Evolutionary conservation across 805 yeast species (phyloP).

Genomic region (Wickerhamomyces bisporus): DNA sequence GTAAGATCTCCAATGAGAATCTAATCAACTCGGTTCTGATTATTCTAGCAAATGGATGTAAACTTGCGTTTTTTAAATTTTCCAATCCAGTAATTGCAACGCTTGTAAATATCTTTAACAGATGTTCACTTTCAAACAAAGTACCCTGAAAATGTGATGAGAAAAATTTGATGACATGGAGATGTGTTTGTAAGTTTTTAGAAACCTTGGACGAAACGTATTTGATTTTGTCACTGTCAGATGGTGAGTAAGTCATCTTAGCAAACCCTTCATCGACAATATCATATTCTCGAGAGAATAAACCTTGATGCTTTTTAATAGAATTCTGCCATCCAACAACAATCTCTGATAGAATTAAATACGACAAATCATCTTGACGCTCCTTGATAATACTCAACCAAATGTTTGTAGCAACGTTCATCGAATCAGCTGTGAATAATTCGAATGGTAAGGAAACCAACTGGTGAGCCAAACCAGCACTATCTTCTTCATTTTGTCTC

Average conservation of each 20-base stretch:
- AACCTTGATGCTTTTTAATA: slow-evolving; percentile 53
- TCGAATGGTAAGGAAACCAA: slow-evolving; percentile 69
- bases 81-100: slow-evolving; percentile 52
- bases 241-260: slow-evolving; percentile 87
- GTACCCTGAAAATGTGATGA: slow-evolving; percentile 78
- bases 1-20: slow-evolving; percentile 62
- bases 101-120: slow-evolving; percentile 63
- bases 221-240: slow-evolving; percentile 56
- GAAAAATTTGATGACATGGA: slow-evolving; percentile 60
- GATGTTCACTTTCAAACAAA: slow-evolving; percentile 62
- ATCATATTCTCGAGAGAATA: slow-evolving; percentile 57
- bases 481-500: slow-evolving; percentile 25
- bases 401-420: slow-evolving; percentile 62
- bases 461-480: slow-evolving; percentile 37
- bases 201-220: slow-evolving; percentile 46
- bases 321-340: slow-evolving; percentile 64
- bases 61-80: slow-evolving; percentile 52
- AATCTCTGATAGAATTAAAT: slow-evolving; percentile 63
- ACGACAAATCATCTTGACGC: slow-evolving; percentile 49
- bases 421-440: slow-evolving; percentile 50
- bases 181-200: slow-evolving; percentile 58
- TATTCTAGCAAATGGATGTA: slow-evolving; percentile 77
- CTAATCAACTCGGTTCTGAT: slow-evolving; percentile 68
- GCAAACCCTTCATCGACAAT: slow-evolving; percentile 52
- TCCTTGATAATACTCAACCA: slow-evolving; percentile 81